Base-by-base conservation (phyloP, 2,329 filamentous ascomycete species). In the Blumeriella jaapii region DNA sequence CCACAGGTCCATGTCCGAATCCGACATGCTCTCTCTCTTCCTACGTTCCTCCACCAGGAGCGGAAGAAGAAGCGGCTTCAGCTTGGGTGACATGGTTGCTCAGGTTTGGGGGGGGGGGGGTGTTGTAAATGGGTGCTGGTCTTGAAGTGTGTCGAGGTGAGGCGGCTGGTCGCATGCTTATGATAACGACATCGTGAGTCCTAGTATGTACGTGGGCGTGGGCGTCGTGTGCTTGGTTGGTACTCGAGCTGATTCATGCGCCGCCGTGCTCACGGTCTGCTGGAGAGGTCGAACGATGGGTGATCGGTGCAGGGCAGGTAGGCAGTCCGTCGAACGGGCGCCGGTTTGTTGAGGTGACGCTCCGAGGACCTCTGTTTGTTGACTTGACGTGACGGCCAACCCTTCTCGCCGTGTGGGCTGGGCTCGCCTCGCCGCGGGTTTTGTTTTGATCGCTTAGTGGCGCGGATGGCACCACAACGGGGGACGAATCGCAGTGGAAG, bases 61-160 rank as follows among this genome's bases (percentile, higher is more conserved):
- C 28, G 69, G 69, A 38, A 73, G 59, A 44, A 69, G 53, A 44
- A 73, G 57, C 33, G 68, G 67, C 55, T 67, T 71, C 36, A 74
- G 59, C 50, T 60, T 61, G 44, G 61, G 57, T 46, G 50, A 47
- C 52, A 55, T 55, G 31, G 18, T 39, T 29, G 37, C 29, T 34
- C 34, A 18, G 24, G 31, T 39, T 29, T 27, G 36, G 30, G 31
- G 29, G 33, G 34, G 20, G 35, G 24, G 11, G 12, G 34, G 33
- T 33, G 22, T 33, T 13, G 22, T 24, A 8, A 3, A 8, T 30
- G 29, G 33, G 34, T 31, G 26, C 36, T 30, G 38, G 18, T 23
- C 40, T 42, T 31, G 18, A 17, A 29, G 29, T 11, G 25, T 19
- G 22, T 11, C 13, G 12, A 31, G 6, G 12, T 4, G 22, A 27